These are phyloP conservation scores for Oryza officinalis DNA, from an alignment of 176 grass and related monocot species.

Conservation along the genomic window DNA sequence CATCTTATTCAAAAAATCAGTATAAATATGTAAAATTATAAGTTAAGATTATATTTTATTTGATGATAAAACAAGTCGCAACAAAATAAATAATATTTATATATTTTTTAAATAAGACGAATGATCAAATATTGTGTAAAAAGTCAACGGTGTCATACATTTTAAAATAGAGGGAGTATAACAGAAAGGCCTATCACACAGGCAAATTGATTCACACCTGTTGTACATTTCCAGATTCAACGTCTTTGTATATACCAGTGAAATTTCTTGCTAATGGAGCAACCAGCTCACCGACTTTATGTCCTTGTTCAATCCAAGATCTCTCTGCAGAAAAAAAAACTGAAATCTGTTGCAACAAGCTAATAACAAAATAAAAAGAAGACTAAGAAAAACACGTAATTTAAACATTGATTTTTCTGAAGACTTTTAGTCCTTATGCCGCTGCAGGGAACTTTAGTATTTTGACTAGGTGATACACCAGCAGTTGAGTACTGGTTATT, in stretches of 20 bases:
- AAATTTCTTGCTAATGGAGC: conserved; percentile 84
- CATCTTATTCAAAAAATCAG: too few relatives aligned
- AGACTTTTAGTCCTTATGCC: not conserved
- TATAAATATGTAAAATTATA: too few relatives aligned
- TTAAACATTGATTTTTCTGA: not conserved
- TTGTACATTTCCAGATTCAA: conserved; percentile 60
- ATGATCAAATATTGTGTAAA: too few relatives aligned
- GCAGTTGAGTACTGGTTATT: not conserved
- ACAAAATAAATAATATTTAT: too few relatives aligned
- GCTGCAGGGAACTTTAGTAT: not conserved
- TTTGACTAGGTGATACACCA: not conserved
- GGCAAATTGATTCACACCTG: conserved; percentile 40
- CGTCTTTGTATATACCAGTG: conserved; percentile 49
- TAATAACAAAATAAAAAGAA: not conserved
- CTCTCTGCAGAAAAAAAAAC: conserved; percentile 61
- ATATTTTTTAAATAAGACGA: too few relatives aligned
- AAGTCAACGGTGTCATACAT: too few relatives aligned
- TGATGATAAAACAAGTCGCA: too few relatives aligned
- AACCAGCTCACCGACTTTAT: conserved; percentile 70
- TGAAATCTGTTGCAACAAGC: not conserved
- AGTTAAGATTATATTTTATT: too few relatives aligned
- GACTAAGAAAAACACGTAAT: not conserved
- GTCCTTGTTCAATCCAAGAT: conserved; percentile 64
- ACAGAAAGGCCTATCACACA: conserved; percentile 4
- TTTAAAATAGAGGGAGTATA: too few relatives aligned